Percentiles rank a stretch among this genome's conserved stretches.
These are phyloP conservation scores for Onygena corvina DNA, from an alignment of 2,329 filamentous ascomycete species.

Conservation along the genomic window DNA sequence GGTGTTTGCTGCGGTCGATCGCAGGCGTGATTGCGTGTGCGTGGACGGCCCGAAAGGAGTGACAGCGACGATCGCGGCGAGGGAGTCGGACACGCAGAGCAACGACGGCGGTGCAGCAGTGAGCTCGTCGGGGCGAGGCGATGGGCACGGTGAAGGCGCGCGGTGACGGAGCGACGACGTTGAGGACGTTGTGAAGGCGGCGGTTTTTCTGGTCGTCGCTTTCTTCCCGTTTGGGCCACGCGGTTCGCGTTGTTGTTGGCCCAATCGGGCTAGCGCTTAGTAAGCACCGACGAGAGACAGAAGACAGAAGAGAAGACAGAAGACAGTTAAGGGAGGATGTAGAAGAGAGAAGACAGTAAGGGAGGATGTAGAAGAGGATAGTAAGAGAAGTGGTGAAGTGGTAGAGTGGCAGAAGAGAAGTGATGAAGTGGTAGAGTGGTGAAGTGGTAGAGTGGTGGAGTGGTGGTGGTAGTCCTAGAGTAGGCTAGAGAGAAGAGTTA, in stretches of 20 bases:
- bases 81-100: no score
- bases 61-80: no score
- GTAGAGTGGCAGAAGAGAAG: neutral
- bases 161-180: neutral
- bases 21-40: no score
- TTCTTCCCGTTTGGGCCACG: no score
- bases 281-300: no score
- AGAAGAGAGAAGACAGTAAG: neutral
- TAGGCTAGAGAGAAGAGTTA: no score
- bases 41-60: no score
- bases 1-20: no score
- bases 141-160: no score
- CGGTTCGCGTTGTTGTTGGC: slow-evolving; percentile 6
- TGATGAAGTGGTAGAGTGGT: neutral
- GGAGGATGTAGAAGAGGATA: neutral
- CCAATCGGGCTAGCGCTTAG: neutral
- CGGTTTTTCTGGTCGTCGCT: neutral
- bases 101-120: no score
- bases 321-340: neutral
- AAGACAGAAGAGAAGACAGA: neutral
- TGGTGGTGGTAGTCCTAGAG: no score
- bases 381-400: neutral
- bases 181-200: neutral
- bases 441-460: neutral
- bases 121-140: no score